Conservation (phyloP, 1,284 basidiomycete species). For the Ganoderma boninense region DNA sequence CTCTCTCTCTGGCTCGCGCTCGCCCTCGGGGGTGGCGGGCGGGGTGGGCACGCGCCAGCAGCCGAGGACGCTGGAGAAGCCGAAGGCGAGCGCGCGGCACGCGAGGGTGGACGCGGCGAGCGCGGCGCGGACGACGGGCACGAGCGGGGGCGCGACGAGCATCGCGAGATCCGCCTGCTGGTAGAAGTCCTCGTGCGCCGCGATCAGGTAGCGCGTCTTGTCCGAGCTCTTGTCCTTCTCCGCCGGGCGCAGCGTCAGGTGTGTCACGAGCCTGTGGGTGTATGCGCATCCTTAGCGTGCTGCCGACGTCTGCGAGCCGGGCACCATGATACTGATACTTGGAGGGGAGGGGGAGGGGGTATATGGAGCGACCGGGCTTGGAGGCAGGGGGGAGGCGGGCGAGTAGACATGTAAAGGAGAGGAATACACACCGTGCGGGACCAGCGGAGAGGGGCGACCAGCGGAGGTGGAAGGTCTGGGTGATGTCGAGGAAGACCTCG, state of each 20-base stretch:
- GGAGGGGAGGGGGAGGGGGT: not conserved
- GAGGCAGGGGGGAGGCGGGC: no score
- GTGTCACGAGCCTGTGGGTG: conserved; percentile 42
- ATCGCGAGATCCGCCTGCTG: conserved; percentile 63
- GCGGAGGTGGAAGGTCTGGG: conserved; percentile 62
- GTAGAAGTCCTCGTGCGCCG: conserved; percentile 68
- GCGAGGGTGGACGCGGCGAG: conserved; percentile 35
- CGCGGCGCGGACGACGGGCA: conserved; percentile 49
- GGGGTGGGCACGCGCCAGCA: not conserved
- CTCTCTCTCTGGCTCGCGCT: not conserved
- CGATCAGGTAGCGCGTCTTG: conserved; percentile 53
- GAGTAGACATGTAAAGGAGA: no score
- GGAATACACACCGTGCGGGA: conserved; percentile 51
- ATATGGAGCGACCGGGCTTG: no score
- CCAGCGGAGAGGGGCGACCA: conserved; percentile 54
- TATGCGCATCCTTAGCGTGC: not conserved
- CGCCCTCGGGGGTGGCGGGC: not conserved
- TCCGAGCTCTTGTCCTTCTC: conserved; percentile 40
- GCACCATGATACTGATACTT: not conserved
- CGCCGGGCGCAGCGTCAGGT: conserved; percentile 53
- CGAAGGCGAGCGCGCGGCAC: not conserved
- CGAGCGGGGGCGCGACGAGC: conserved; percentile 58
- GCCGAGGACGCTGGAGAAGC: conserved; percentile 4
- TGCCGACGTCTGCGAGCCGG: no score
- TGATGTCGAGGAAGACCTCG: conserved; percentile 53